Percentiles rank a stretch among this genome's conserved stretches.
phyloP scores from a whole-genome alignment of 805 yeast genomes.

The Debaryomyces hansenii region DNA sequence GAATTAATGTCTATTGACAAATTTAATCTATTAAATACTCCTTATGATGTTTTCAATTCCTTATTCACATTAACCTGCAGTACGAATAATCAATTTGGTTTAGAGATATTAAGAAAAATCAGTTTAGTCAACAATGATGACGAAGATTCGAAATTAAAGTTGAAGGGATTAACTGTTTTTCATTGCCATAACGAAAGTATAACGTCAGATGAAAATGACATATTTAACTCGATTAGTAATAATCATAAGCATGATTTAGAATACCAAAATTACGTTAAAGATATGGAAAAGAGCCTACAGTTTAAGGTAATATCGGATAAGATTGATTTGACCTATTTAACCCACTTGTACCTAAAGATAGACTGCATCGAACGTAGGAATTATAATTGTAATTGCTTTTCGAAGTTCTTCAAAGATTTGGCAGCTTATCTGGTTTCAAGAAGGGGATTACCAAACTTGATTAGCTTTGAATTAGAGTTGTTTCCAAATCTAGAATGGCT shows the following conservation, averaged over 20 bases:
- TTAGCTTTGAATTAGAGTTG: conserved; percentile 27
- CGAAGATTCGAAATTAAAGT: conserved; percentile 21
- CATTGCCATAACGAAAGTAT: conserved; percentile 31
- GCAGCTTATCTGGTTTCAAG: conserved; percentile 17
- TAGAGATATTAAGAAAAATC: conserved; percentile 23
- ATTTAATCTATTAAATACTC: conserved; percentile 20
- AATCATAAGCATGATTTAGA: conserved; percentile 1
- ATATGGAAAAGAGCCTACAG: conserved; percentile 17
- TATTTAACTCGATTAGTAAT: conserved; percentile 1
- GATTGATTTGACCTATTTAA: conserved; percentile 22
- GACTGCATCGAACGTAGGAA: conserved; percentile 30
- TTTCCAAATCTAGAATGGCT: conserved; percentile 36
- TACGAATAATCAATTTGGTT: conserved; percentile 31
- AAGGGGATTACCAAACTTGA: conserved; percentile 31
- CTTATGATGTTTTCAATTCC: conserved; percentile 21
- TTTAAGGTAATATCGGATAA: conserved; percentile 21
- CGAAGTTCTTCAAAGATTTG: conserved; percentile 26
- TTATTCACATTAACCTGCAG: conserved; percentile 30
- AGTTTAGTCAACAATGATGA: conserved; percentile 13
- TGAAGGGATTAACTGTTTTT: conserved; percentile 28
- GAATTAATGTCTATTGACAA: conserved; percentile 19
- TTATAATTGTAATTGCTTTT: conserved; percentile 26
- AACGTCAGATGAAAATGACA: conserved; percentile 10
- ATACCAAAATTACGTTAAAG: conserved; percentile 11
- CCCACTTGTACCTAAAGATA: conserved; percentile 24